These are phyloP conservation scores for Cutaneotrichosporon dermatis DNA, from an alignment of 1,284 basidiomycete genomes.

Conservation along the genomic window DNA sequence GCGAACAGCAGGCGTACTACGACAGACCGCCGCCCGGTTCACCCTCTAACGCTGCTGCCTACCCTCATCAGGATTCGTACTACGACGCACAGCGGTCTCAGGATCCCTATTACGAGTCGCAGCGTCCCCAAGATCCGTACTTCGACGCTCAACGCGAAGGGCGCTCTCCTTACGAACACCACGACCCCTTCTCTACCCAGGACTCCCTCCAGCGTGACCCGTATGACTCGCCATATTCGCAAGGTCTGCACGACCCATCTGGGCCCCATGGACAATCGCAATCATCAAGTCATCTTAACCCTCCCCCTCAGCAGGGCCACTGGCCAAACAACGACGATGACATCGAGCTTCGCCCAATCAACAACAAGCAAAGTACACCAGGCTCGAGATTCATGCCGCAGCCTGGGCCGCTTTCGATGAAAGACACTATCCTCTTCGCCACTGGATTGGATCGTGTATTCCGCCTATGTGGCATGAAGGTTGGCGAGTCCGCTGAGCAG, in stretches of 20 bases:
- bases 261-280: background rate
- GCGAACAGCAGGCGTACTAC: background rate
- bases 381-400: background rate
- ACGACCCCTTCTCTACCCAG: constrained; percentile 49
- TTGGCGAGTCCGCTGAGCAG: background rate
- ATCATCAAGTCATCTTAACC: too few species aligned
- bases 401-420: background rate
- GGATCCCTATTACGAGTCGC: background rate
- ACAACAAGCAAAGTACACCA: background rate
- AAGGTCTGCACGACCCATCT: background rate
- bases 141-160: too few species aligned
- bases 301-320: too few species aligned
- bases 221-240: too few species aligned
- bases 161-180: constrained; percentile 10
- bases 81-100: background rate
- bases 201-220: background rate
- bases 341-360: background rate
- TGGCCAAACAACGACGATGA: too few species aligned
- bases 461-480: background rate
- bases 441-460: constrained; percentile 17
- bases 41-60: background rate
- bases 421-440: constrained; percentile 15
- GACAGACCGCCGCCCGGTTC: background rate
- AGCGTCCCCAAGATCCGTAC: background rate
- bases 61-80: too few species aligned